Conservation (phyloP, 257 asterid species). For the Solanum corneliomulleri region DNA sequence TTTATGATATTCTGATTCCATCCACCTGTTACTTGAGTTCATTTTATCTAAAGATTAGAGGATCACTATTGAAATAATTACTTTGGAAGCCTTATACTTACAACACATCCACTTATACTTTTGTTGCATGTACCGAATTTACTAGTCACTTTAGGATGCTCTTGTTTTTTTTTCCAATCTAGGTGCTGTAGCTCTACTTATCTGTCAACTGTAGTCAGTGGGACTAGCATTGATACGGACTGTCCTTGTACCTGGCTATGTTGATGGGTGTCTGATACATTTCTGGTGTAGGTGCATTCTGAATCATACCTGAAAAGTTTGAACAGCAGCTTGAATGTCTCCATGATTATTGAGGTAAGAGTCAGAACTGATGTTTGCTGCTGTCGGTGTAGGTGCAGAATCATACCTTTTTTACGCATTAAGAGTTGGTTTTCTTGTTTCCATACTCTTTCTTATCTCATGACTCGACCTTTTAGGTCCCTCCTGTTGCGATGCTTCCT, state of each 20-base stretch:
- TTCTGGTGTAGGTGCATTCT: constrained; percentile 64
- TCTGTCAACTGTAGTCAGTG: neutral
- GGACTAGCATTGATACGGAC: neutral
- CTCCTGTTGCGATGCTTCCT: constrained; percentile 75
- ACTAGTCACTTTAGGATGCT: neutral
- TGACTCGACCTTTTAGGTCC: constrained; percentile 42
- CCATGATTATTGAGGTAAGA: constrained; percentile 75
- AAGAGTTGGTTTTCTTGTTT: neutral
- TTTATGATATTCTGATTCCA: neutral
- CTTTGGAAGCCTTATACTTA: neutral
- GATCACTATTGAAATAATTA: neutral
- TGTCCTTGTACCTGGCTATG: neutral
- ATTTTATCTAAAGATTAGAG: neutral
- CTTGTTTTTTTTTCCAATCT: neutral
- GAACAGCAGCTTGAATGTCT: constrained; percentile 55
- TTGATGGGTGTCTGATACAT: neutral
- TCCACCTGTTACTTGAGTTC: neutral
- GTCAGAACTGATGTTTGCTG: neutral
- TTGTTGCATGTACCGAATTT: neutral
- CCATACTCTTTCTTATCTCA: neutral
- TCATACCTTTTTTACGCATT: neutral
- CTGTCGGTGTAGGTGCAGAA: constrained; percentile 45
- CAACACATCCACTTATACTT: neutral
- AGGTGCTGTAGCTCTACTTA: neutral
- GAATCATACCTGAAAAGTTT: constrained; percentile 66